Percentiles rank a stretch among this genome's conserved stretches.
Conservation (phyloP, 805 yeast species). For the Candida endomychidarum region DNA sequence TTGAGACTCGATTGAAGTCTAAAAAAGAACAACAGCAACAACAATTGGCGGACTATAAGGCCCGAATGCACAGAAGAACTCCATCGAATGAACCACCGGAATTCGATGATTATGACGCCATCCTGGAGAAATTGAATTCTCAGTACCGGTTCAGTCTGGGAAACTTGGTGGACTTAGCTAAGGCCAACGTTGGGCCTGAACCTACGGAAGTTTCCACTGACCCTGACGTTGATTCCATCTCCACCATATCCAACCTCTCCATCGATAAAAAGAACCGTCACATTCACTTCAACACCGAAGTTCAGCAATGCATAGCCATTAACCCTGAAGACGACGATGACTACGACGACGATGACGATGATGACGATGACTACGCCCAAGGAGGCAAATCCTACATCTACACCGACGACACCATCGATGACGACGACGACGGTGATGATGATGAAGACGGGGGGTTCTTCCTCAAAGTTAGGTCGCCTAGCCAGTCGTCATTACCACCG, state of each 20-base stretch:
- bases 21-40: constrained; percentile 29
- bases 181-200: background rate
- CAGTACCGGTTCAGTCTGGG: constrained; percentile 32
- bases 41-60: constrained; percentile 8
- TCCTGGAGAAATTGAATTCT: constrained; percentile 41
- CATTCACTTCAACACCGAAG: constrained; percentile 92
- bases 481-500: constrained; percentile 27
- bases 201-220: background rate
- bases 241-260: constrained; percentile 6
- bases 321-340: constrained; percentile 43
- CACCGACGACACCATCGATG: constrained; percentile 17
- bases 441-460: constrained; percentile 69
- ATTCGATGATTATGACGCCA: constrained; percentile 44
- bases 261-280: constrained; percentile 47
- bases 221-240: background rate
- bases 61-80: constrained; percentile 15
- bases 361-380: constrained; percentile 19
- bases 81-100: constrained; percentile 34
- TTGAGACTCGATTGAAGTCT: constrained; percentile 34
- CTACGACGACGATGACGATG: constrained; percentile 20
- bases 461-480: constrained; percentile 50
- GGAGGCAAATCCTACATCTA: constrained; percentile 15
- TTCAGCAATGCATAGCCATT: constrained; percentile 88
- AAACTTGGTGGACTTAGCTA: constrained; percentile 4
- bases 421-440: constrained; percentile 23